Evolutionary conservation across 345 rosid species (phyloP).

Genomic region (Cardamine chenopodiifolia): DNA sequence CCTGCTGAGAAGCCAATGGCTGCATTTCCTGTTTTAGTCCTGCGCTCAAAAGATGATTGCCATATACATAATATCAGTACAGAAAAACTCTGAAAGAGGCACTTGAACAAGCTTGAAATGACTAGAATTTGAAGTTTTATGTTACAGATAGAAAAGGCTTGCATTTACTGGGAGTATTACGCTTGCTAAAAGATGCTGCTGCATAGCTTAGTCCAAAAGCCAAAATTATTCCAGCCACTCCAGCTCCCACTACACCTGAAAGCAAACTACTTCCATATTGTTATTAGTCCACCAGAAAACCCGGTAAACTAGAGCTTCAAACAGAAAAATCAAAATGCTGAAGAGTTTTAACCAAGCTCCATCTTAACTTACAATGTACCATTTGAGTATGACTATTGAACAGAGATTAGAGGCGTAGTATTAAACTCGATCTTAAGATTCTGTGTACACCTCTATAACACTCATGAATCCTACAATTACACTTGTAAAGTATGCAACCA

Average conservation of each 20-base stretch:
- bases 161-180: slow-evolving; percentile 62
- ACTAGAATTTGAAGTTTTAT: neutral
- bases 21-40: slow-evolving; percentile 69
- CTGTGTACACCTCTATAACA: neutral
- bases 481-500: too few species aligned
- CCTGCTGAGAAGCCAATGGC: slow-evolving; percentile 67
- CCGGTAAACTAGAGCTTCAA: slow-evolving; percentile 28
- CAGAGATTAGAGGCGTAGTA: neutral
- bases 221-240: slow-evolving; percentile 66
- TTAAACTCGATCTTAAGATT: neutral
- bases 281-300: slow-evolving; percentile 59
- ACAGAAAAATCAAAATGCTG: slow-evolving; percentile 4
- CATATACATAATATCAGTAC: slow-evolving; percentile 4
- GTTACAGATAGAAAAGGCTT: neutral
- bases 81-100: neutral
- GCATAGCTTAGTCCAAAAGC: slow-evolving; percentile 65
- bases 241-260: slow-evolving; percentile 86
- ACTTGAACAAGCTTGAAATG: neutral
- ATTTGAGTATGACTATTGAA: neutral
- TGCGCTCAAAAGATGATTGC: slow-evolving; percentile 34
- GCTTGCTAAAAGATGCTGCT: slow-evolving; percentile 60
- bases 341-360: neutral
- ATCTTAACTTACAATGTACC: slow-evolving; percentile 9
- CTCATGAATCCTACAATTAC: neutral
- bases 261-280: slow-evolving; percentile 66